Evolutionary conservation across 768 basidiomycete species (phyloP).

Genomic region (Psilocybe cyanescens): DNA sequence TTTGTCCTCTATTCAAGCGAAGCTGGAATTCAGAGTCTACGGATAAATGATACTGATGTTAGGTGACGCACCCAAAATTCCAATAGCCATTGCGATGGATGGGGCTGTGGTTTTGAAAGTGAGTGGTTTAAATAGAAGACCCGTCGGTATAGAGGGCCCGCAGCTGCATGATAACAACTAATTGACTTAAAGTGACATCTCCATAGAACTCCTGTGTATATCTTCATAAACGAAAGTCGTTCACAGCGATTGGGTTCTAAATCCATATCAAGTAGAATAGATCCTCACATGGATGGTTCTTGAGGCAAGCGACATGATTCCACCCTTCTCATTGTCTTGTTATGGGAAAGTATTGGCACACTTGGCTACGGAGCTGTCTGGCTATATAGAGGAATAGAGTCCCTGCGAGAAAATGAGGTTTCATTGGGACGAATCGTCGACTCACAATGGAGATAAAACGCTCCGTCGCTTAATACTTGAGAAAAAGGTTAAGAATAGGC

Average conservation of each 20-base stretch:
- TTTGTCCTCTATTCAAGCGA: conserved; percentile 34
- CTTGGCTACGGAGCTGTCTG: background rate
- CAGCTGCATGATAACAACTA: background rate
- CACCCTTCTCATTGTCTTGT: background rate
- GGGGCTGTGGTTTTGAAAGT: too few relatives aligned
- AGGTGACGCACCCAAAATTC: conserved; percentile 36
- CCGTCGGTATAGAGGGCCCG: conserved; percentile 1
- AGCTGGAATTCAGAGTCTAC: background rate
- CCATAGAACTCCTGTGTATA: background rate
- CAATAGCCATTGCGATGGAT: conserved; percentile 23
- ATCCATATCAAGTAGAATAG: background rate
- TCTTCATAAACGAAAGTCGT: background rate
- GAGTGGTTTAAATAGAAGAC: background rate
- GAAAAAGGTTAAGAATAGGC: background rate
- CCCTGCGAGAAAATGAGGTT: background rate
- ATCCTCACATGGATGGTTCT: background rate
- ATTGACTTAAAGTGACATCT: background rate
- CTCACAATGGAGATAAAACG: background rate
- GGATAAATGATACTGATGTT: background rate
- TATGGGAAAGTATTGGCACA: background rate
- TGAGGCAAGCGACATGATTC: background rate
- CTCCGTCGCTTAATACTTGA: background rate
- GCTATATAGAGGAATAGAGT: background rate
- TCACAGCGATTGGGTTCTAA: background rate
- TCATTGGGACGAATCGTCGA: background rate